These are phyloP conservation scores for Aspergillus carlsbadensis DNA, from an alignment of 495 filamentous ascomycete genomes.

Conservation along the genomic window DNA sequence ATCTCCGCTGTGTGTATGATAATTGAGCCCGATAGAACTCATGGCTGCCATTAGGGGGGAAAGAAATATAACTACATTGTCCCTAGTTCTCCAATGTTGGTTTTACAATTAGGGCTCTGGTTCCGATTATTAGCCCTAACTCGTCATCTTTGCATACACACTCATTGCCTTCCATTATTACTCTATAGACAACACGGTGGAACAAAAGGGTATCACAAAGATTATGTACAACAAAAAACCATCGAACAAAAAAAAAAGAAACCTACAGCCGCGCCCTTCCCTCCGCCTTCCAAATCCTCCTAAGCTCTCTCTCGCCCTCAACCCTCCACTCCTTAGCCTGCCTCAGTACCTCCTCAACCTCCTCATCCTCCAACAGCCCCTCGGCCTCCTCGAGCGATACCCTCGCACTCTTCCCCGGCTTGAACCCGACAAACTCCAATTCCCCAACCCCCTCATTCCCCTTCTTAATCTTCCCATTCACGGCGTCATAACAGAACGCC, in stretches of 20 bases:
- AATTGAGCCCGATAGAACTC: no score
- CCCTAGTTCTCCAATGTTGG: no score
- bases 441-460: slow-evolving; percentile 14
- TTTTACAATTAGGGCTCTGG: no score
- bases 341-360: slow-evolving; percentile 50
- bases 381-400: slow-evolving; percentile 51
- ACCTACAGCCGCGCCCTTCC: slow-evolving; percentile 47
- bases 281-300: slow-evolving; percentile 30
- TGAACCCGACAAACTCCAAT: slow-evolving; percentile 51
- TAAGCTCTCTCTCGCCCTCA: slow-evolving; percentile 42
- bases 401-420: slow-evolving; percentile 49
- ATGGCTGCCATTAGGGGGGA: no score
- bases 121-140: no score
- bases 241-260: neutral
- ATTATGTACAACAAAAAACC: neutral
- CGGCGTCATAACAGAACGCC: slow-evolving; percentile 50
- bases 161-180: no score
- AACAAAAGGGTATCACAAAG: neutral
- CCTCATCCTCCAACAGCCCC: slow-evolving; percentile 48
- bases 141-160: no score
- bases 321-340: slow-evolving; percentile 45
- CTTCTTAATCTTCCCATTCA: slow-evolving; percentile 27
- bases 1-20: no score
- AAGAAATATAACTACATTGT: no score
- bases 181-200: no score